phyloP scores from a whole-genome alignment of 1,284 basidiomycete species.

The Phlebopus sp. region DNA sequence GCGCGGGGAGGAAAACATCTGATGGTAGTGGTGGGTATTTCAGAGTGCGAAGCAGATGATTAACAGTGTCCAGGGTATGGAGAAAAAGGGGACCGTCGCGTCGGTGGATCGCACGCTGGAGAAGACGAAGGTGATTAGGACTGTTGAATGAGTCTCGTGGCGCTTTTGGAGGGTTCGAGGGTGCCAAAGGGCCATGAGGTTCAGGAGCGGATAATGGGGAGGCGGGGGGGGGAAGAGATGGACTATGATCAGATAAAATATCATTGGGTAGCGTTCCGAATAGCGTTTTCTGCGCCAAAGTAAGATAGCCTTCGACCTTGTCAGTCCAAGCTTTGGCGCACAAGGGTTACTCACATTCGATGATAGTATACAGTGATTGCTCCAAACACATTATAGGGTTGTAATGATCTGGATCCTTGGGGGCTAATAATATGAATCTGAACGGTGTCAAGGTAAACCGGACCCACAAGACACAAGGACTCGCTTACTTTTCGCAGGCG shows the following conservation, averaged over 20 bases:
- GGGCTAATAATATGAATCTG: conserved; percentile 69
- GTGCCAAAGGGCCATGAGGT: conserved; percentile 23
- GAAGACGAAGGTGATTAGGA: conserved; percentile 51
- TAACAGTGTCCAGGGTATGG: conserved; percentile 55
- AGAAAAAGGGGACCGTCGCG: conserved; percentile 69
- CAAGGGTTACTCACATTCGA: conserved; percentile 50
- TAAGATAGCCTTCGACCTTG: conserved; percentile 55
- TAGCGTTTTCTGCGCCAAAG: conserved; percentile 55
- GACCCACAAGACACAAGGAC: conserved; percentile 1
- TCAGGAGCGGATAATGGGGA: conserved; percentile 38
- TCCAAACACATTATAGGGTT: conserved; percentile 75
- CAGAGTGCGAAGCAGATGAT: conserved; percentile 52
- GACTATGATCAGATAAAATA: conserved; percentile 39
- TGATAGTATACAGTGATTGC: conserved; percentile 60
- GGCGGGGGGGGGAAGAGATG: conserved; percentile 29
- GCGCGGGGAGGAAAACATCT: conserved; percentile 43
- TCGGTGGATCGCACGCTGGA: conserved; percentile 62
- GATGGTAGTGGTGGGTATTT: conserved; percentile 58
- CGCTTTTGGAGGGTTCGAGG: conserved; percentile 10
- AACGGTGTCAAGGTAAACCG: conserved; percentile 4
- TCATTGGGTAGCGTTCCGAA: conserved; percentile 64
- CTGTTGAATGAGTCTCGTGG: conserved; percentile 17
- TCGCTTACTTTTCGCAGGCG: conserved; percentile 53
- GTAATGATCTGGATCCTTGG: conserved; percentile 78
- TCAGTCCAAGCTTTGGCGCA: conserved; percentile 14